Evolutionary conservation across 1,284 basidiomycete genomes (phyloP).

Genomic region (Puccinia novopanici): DNA sequence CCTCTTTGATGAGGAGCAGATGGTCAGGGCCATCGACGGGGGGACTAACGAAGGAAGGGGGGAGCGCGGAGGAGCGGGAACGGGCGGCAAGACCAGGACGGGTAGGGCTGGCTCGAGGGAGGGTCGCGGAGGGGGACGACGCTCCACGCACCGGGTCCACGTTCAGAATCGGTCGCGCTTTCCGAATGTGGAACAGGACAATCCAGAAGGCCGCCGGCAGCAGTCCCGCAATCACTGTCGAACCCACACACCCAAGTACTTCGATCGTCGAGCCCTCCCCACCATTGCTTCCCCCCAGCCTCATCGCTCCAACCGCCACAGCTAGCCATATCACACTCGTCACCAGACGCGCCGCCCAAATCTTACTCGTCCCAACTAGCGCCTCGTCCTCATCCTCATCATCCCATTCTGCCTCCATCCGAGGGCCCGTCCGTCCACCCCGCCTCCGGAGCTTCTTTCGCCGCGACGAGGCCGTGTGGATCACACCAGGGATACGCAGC

Average conservation of each 20-base stretch:
- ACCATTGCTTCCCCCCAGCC: constrained; percentile 49
- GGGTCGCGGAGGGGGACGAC: background rate
- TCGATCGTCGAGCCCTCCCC: constrained; percentile 53
- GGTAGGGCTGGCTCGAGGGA: background rate
- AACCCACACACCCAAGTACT: constrained; percentile 53
- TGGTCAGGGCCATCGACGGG: background rate
- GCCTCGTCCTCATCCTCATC: constrained; percentile 47
- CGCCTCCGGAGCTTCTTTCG: constrained; percentile 34
- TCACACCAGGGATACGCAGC: constrained; percentile 44
- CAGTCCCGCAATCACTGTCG: constrained; percentile 53
- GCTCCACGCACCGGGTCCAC: background rate
- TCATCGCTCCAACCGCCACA: constrained; percentile 43
- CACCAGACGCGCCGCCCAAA: constrained; percentile 38
- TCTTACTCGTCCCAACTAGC: constrained; percentile 22
- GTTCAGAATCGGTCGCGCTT: constrained; percentile 56
- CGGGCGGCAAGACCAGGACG: background rate
- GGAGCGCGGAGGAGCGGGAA: background rate
- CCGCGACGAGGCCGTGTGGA: constrained; percentile 37
- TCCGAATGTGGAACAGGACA: constrained; percentile 57
- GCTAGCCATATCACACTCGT: constrained; percentile 49
- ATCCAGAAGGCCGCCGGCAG: constrained; percentile 57
- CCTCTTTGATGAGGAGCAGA: constrained; percentile 20
- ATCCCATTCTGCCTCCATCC: constrained; percentile 45
- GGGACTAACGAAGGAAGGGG: background rate
- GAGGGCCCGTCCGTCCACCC: background rate